Base-by-base conservation (phyloP, 768 basidiomycete genomes). In the Omphalotus guepiniiformis region DNA sequence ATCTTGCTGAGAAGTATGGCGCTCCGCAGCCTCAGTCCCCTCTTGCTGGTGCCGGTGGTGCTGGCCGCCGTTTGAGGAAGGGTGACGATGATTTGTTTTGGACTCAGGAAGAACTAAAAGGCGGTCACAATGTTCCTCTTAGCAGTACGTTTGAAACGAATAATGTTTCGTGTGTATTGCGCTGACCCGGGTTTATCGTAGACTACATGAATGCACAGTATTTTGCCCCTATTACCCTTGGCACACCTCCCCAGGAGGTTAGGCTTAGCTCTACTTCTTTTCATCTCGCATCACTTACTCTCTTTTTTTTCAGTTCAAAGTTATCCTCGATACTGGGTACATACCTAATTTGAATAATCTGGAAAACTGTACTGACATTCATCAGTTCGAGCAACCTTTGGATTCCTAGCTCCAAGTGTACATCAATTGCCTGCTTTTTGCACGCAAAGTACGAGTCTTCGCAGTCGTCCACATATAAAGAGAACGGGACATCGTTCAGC, bases 141-240 rank as follows among this genome's bases (percentile, higher is more conserved):
- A 85, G 76, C 59, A 96, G 95, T 95, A 58, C 53, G 89, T 74
- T 26, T 27, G 25, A n/a, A 26, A 34, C 55, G 5, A 26, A 37
- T 19, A 26, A 22, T 23, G n/a, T 0, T 35, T 34, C 30, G 8
- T 48, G 40, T 26, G 35, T 12, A 32, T n/a, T 22, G 51, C 32
- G 54, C 48, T 39, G 38, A 53, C 46, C 48, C n/a, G n/a, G n/a
- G 18, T 42, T 44, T 18, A 36, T 45, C 18, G 15, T 47, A 96
- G 94, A 97, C 74, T 98, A 91, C 71, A 83, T 94, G 83, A 98
- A 98, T 63, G 94, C 96, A 28, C 94, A 99, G 65, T 98, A 99
- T 69, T 99, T 79, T 63, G 78, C 93, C 16, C 88, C 93, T 53
- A 95, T 98, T 51, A 61, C 73, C 1, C 63, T 97, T 46, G 95